Percentiles rank a stretch among this genome's conserved stretches.
phyloP scores from a whole-genome alignment of 495 filamentous ascomycete genomes.

The Geoglossum glabrum region DNA sequence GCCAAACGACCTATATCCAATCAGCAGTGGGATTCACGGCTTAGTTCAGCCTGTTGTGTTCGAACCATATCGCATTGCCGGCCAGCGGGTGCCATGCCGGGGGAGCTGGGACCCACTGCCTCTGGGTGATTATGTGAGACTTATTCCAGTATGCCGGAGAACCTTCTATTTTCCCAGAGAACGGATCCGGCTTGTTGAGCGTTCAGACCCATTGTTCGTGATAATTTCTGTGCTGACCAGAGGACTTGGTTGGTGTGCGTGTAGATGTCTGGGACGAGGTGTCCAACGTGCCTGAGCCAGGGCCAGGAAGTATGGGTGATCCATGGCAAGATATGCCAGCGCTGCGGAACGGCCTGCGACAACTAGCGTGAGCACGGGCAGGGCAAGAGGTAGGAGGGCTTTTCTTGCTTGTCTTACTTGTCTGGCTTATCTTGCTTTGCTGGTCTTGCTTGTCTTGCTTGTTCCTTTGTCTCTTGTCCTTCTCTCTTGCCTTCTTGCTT shows the following conservation, averaged over 20 bases:
- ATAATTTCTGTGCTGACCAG: not conserved
- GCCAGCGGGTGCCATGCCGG: not conserved
- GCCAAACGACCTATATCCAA: not conserved
- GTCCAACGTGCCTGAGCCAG: not conserved
- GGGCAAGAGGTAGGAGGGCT: not conserved
- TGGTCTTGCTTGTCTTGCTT: no score
- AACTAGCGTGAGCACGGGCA: not conserved
- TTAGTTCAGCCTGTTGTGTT: not conserved
- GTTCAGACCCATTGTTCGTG: not conserved
- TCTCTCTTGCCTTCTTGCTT: no score
- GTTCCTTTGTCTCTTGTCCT: no score
- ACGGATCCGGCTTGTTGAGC: not conserved
- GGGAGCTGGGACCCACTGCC: not conserved
- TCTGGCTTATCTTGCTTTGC: no score
- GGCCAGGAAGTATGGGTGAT: conserved; percentile 4
- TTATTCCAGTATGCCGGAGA: not conserved
- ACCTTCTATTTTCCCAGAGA: not conserved
- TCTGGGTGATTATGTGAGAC: not conserved
- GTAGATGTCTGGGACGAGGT: conserved; percentile 3
- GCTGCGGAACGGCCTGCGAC: conserved; percentile 2
- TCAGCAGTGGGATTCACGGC: not conserved
- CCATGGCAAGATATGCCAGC: conserved; percentile 3
- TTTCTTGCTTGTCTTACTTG: no score
- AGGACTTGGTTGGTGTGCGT: not conserved
- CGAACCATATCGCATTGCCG: not conserved